phyloP scores from a whole-genome alignment of 1,284 basidiomycete species.

The Pisolithus thermaeus region DNA sequence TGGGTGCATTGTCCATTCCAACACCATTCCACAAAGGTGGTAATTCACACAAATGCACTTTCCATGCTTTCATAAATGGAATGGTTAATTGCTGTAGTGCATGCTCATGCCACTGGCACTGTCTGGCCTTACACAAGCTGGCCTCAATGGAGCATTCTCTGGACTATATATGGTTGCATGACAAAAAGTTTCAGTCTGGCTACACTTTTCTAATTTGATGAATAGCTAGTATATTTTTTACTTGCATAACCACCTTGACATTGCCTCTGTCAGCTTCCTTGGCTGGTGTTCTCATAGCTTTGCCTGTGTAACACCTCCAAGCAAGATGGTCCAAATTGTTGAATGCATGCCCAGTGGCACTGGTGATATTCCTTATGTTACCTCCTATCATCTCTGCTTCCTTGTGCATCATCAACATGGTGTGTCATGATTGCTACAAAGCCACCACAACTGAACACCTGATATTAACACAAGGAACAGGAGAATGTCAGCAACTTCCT shows the following conservation, averaged over 20 bases:
- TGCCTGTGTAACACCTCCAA: constrained; percentile 41
- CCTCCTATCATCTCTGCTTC: constrained; percentile 54
- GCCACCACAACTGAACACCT: constrained; percentile 1
- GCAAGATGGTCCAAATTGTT: constrained; percentile 54
- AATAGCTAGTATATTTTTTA: constrained; percentile 47
- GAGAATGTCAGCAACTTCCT: constrained; percentile 15
- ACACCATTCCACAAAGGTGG: too few relatives aligned
- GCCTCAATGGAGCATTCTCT: constrained; percentile 43
- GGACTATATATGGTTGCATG: constrained; percentile 59
- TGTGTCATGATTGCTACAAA: constrained; percentile 22
- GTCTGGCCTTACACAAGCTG: constrained; percentile 33
- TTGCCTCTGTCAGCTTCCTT: constrained; percentile 59
- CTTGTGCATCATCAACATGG: constrained; percentile 33
- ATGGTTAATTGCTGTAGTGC: constrained; percentile 51
- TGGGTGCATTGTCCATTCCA: constrained; percentile 48
- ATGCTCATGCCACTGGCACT: constrained; percentile 43
- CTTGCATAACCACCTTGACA: constrained; percentile 59
- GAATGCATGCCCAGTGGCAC: constrained; percentile 42
- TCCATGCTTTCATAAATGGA: constrained; percentile 53
- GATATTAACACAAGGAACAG: constrained; percentile 15
- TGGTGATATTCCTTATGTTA: constrained; percentile 46
- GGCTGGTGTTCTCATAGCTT: constrained; percentile 34
- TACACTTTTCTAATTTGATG: constrained; percentile 6
- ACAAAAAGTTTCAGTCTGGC: neutral
- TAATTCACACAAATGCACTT: too few relatives aligned